Conservation (phyloP, 257 asterid genomes). For the Dorcoceras hygrometricum region DNA sequence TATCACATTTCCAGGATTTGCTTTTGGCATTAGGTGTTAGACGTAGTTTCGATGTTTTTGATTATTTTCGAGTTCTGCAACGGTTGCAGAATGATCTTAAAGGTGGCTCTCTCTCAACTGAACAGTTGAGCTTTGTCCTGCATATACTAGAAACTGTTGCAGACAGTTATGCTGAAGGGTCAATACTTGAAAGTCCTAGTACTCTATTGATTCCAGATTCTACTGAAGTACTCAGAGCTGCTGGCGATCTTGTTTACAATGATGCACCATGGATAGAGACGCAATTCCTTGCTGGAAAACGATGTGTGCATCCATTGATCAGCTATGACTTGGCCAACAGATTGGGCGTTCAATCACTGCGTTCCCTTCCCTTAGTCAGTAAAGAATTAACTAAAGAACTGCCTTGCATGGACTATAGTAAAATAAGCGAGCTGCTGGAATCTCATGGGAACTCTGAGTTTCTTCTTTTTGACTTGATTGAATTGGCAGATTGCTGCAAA, state of each 20-base stretch:
- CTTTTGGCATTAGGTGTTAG: constrained; percentile 87
- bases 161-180: constrained; percentile 51
- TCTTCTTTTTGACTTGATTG: constrained; percentile 87
- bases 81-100: constrained; percentile 67
- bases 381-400: constrained; percentile 86
- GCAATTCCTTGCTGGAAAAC: constrained; percentile 63
- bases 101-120: constrained; percentile 57
- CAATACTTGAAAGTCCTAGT: constrained; percentile 42
- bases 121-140: constrained; percentile 78
- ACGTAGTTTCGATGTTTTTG: constrained; percentile 64
- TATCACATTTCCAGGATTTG: constrained; percentile 72
- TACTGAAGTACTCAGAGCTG: constrained; percentile 70
- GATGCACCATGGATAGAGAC: constrained; percentile 97
- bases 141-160: constrained; percentile 81
- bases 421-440: constrained; percentile 69
- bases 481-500: constrained; percentile 97
- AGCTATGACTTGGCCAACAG: constrained; percentile 72
- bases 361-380: constrained; percentile 78
- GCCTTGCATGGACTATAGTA: constrained; percentile 88
- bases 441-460: constrained; percentile 68
- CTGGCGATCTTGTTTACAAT: constrained; percentile 77
- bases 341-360: constrained; percentile 86
- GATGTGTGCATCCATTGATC: constrained; percentile 68
- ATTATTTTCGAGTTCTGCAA: constrained; percentile 64
- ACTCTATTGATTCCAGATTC: constrained; percentile 71